Conservation (phyloP, 2,329 filamentous ascomycete species). For the Colletotrichum endophyticum region DNA sequence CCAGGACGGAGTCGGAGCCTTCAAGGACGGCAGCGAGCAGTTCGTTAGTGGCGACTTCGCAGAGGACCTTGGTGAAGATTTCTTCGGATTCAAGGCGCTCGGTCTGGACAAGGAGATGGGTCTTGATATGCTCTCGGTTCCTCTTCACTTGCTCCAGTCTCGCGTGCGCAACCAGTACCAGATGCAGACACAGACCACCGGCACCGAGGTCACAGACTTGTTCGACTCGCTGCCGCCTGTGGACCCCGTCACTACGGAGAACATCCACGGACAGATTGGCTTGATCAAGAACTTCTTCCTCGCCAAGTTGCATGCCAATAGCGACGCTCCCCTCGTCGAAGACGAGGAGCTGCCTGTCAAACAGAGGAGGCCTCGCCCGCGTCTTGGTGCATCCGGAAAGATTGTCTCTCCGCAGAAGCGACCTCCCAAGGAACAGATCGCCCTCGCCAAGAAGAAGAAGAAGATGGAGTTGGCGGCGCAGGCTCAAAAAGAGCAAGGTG, state of each 20-base stretch:
- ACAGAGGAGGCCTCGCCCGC: conserved; percentile 77
- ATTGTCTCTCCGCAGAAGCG: conserved; percentile 86
- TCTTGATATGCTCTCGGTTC: conserved; percentile 85
- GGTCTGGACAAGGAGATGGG: conserved; percentile 92
- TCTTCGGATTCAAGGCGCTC: conserved; percentile 97
- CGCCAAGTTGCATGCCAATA: conserved; percentile 83
- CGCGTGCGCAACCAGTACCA: conserved; percentile 87
- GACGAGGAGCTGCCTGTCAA: conserved; percentile 95
- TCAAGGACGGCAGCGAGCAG: conserved; percentile 96
- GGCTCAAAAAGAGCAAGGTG: conserved; percentile 50
- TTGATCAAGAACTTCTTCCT: conserved; percentile 92
- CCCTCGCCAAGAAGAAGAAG: conserved; percentile 86
- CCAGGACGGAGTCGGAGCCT: conserved; percentile 85
- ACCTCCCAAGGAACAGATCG: conserved; percentile 81
- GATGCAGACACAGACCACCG: conserved; percentile 70
- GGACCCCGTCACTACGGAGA: conserved; percentile 80
- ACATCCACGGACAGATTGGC: conserved; percentile 80
- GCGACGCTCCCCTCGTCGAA: conserved; percentile 75
- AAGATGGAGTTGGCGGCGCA: conserved; percentile 67
- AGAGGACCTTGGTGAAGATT: conserved; percentile 96
- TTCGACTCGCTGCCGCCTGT: conserved; percentile 73
- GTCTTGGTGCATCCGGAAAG: conserved; percentile 76
- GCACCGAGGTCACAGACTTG: conserved; percentile 59
- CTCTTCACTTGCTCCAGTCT: conserved; percentile 90
- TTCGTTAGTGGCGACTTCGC: conserved; percentile 97